Evolutionary conservation across 306 rosid species (phyloP), one percentile per base, ranked within the genome.

Genomic region (Medicago ruthenica): DNA sequence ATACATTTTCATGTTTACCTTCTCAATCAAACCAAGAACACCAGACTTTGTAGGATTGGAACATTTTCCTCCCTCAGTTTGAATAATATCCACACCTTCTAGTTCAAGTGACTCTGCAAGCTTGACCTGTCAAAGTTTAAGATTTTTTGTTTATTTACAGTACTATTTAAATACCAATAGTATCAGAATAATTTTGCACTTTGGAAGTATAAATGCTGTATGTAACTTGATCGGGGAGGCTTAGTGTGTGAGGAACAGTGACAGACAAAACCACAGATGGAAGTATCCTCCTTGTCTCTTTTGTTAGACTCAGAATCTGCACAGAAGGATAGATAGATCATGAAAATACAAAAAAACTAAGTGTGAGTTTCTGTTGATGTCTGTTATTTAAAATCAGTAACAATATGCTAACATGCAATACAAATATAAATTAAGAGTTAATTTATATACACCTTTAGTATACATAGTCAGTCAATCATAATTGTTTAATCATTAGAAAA

Each of bases 21-120:
- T 94, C 86, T 94, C 98, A 41, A 94, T 90, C 89, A 94, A 87
- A 83, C 98, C 98, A 4, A 88, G 87, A 72, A 94, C 82, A 20
- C 98, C 95, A 59, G 96, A 86, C 67, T 86, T 82, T 55, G 97
- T 88, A 57, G 98, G 97, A 67, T 86, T 86, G 1, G 95, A 91
- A 79, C 87, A 81, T 78, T 91, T 94, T 80, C 98, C 98, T 82
- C 98, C 97, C 73, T 94, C 98, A 1, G 98, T 94, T 87, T 94
- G 98, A 80, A 91, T 94, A 83, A 94, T 71, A 79, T 94, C 93
- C 1, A 77, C 98, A 12, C 97, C 98, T 86, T 79, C 97, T 65
- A 67, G 90, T 85, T 94, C 97, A 63, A 94, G 83, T 75, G 58
- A 76, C 82, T 91, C 98, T 13, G 97, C 98, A 50, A 94, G 96